These are phyloP conservation scores for Plectosphaerella sp. DNA, from an alignment of 2,329 filamentous ascomycete genomes.

Conservation along the genomic window DNA sequence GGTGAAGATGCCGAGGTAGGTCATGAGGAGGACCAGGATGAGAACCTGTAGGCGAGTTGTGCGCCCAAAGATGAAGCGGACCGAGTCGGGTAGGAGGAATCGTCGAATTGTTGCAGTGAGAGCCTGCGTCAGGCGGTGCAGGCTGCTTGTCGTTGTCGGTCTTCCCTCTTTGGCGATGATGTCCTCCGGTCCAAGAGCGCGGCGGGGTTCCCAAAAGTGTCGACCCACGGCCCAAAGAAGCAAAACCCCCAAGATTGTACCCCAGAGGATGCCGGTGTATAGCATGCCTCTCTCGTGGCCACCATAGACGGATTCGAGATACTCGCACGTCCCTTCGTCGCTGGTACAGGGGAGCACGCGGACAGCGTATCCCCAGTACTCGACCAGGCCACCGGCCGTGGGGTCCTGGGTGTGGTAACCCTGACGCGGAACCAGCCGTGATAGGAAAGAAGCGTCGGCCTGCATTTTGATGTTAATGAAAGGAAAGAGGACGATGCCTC, in stretches of 20 bases:
- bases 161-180: neutral
- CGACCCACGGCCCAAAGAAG: conserved; percentile 32
- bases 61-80: conserved; percentile 56
- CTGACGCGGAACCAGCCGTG: too few relatives aligned
- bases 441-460: too few relatives aligned
- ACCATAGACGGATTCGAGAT: conserved; percentile 46
- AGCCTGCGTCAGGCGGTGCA: too few relatives aligned
- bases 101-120: too few relatives aligned
- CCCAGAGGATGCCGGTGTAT: conserved; percentile 47
- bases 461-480: too few relatives aligned
- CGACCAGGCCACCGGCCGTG: conserved; percentile 28
- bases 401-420: conserved; percentile 36
- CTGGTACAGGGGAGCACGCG: conserved; percentile 39
- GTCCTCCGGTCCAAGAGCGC: conserved; percentile 8
- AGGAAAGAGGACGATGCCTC: too few relatives aligned
- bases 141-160: too few relatives aligned
- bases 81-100: conserved; percentile 18
- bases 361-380: conserved; percentile 44
- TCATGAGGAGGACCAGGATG: conserved; percentile 51
- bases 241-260: conserved; percentile 37
- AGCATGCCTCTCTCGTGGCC: conserved; percentile 45
- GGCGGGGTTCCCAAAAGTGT: conserved; percentile 12
- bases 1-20: conserved; percentile 63
- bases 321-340: conserved; percentile 42
- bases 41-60: conserved; percentile 66